Evolutionary conservation across 2,329 filamentous ascomycete species (phyloP).

Genomic region (Fusarium hostae): DNA sequence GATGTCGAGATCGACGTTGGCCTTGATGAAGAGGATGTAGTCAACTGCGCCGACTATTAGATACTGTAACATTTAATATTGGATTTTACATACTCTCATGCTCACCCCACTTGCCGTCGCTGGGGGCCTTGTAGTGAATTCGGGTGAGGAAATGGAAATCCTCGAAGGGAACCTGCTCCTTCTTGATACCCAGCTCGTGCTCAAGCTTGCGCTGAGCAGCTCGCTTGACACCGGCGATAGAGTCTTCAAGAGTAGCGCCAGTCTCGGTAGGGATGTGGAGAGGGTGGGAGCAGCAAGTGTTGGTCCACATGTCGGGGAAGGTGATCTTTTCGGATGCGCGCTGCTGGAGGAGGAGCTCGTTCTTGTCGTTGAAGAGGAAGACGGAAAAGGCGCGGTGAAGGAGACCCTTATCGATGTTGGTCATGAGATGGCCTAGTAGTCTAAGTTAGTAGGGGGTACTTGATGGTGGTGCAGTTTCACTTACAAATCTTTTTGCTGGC

Average conservation of each 20-base stretch:
- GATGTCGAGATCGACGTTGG: conserved; percentile 82
- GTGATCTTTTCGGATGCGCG: conserved; percentile 97
- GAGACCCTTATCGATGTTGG: conserved; percentile 95
- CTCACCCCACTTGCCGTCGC: conserved; percentile 98
- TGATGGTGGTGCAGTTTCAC: conserved; percentile 49
- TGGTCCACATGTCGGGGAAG: conserved; percentile 99
- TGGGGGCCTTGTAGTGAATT: conserved; percentile 98
- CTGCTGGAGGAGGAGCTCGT: conserved; percentile 93
- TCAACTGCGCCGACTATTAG: conserved; percentile 71
- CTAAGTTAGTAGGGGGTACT: conserved; percentile 25
- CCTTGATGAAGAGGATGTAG: conserved; percentile 98
- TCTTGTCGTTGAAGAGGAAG: conserved; percentile 95
- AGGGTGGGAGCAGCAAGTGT: conserved; percentile 98
- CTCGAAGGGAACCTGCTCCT: conserved; percentile 87
- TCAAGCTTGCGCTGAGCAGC: conserved; percentile 93
- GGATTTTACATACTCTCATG: conserved; percentile 83
- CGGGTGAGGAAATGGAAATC: conserved; percentile 93
- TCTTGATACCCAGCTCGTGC: conserved; percentile 93
- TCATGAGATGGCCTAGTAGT: conserved; percentile 89
- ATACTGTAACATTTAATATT: background rate
- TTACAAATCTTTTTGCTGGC: conserved; percentile 97
- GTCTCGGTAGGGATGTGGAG: conserved; percentile 92
- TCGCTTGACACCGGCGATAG: conserved; percentile 86
- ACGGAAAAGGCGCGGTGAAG: conserved; percentile 97
- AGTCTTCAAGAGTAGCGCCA: conserved; percentile 81